Base-by-base conservation (phyloP, 2,329 filamentous ascomycete genomes). In the Sporothrix variecibatus region DNA sequence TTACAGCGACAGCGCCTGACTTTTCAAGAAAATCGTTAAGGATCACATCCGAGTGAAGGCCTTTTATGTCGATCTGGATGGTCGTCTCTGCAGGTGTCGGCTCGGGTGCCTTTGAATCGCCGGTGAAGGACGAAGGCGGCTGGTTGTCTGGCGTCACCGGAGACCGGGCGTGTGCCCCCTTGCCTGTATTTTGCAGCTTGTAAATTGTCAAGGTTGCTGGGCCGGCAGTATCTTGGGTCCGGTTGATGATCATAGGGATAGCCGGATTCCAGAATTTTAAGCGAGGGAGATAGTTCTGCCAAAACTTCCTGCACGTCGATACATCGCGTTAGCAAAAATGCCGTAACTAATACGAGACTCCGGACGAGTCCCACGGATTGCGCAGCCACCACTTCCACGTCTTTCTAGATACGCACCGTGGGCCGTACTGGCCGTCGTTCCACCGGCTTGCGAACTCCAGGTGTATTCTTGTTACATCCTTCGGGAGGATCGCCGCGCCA, bases 191-290 rank as follows among this genome's bases (percentile, higher is more conserved):
- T 26, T 84, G 74, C 79, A 85, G 86, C 78, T 91, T 88, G 83
- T 92, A 91, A 78, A 95, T 85, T 75, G 88, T 90, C 83, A 94
- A 85, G 65, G 85, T 86, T 17, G 92, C 89, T 7, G 88, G 84
- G 28, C 85, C 85, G 4, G 85, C 81, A 77, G 90, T 86, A 62
- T 91, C 83, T 51, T 81, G 79, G 76, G 88, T 91, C 75, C 93
- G 92, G 82, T 92, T 91, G 79, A 97, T 89, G 75, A 93, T 91
- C 88, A 98, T 97, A 60, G 92, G 90, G 64, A 98, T 83, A 15
- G 90, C 85, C 0, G 96, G 96, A 82, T 99, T 99, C 87, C 97
- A 92, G 85, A 91, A 99, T 87, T 99, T 98, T 78, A 99, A 87
- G 74, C 94, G 90, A 28, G 94, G 93, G 67, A 98, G 90, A 81